Base-by-base conservation (phyloP, 2,329 filamentous ascomycete genomes). In the Rutstroemia sp. region DNA sequence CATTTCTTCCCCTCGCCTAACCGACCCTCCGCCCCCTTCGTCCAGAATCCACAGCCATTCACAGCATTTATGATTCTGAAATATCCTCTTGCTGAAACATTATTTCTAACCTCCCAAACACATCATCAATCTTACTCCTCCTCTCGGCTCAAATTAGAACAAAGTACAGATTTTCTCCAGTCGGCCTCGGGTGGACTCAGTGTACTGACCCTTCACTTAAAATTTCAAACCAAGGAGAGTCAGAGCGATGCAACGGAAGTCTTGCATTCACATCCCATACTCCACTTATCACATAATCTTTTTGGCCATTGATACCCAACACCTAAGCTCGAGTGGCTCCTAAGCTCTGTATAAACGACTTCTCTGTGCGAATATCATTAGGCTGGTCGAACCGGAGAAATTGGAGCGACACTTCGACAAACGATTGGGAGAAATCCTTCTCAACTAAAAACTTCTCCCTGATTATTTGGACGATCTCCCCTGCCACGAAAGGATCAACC, bases 281-380 rank as follows among this genome's bases (percentile, higher is more conserved):
- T 54, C 51, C 44, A 54, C 45, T 49, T 40, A 48, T 49, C 51
- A 54, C 51, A 48, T 39, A 54, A 42, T n/a, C n/a, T 54, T 39
- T 25, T 34, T 34, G 30, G 30, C 36, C 9, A 54, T 54, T 54
- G 52, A 54, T 54, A 54, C 52, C 52, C 52, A 54, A 54, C 40
- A 46, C 30, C 30, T 12, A 34, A 34, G 30, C 30, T 34, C 30
- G 4, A 34, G 30, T 39, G 52, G 21, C 48, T 36, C 52, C 48
- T 21, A 42, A 49, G 38, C 23, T 30, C 39, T 44, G 42, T 17
- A 25, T 34, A 10, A 34, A 54, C 52, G 34, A 49, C 45, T 21
- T 34, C 21, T 14, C 39, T 8, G 30, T 12, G 12, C 10, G 30
- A 19, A 42, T 42, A 19, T 17, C 21, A 54, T 54, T 42, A 54